Percentiles rank a stretch among this genome's conserved stretches.
These are phyloP conservation scores for Phialemonium atrogriseum DNA, from an alignment of 2,329 filamentous ascomycete species.

Conservation along the genomic window DNA sequence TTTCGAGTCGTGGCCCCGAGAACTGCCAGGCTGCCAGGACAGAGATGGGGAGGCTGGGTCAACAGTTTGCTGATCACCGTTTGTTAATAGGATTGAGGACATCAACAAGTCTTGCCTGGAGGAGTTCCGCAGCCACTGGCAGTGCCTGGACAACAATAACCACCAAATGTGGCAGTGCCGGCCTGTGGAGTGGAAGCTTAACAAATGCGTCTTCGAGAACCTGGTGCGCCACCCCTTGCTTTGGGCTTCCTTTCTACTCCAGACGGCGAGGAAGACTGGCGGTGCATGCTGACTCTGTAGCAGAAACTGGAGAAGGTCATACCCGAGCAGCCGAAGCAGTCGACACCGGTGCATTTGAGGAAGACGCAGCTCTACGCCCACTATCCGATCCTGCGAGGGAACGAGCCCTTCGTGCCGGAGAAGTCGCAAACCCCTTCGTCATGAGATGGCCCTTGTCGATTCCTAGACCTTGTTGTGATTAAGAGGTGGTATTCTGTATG, in stretches of 20 bases:
- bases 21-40: no score
- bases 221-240: no score
- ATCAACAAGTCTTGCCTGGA: constrained; percentile 91
- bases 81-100: constrained; percentile 65
- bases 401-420: constrained; percentile 19
- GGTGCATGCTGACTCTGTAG: neutral
- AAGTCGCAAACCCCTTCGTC: constrained; percentile 15
- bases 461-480: no score
- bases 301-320: constrained; percentile 78
- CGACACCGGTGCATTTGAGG: constrained; percentile 67
- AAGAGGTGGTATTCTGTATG: neutral
- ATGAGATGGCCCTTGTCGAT: constrained; percentile 8
- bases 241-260: neutral
- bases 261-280: constrained; percentile 4
- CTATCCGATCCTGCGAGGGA: constrained; percentile 15
- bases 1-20: constrained; percentile 4
- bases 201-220: constrained; percentile 93
- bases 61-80: constrained; percentile 1
- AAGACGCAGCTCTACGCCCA: constrained; percentile 55
- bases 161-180: constrained; percentile 96
- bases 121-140: constrained; percentile 89
- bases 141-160: constrained; percentile 95
- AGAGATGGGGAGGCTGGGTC: neutral
- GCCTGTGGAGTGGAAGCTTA: constrained; percentile 77
- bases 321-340: constrained; percentile 61